Conservation (phyloP, 768 basidiomycete genomes). For the Piloderma croceum region DNA sequence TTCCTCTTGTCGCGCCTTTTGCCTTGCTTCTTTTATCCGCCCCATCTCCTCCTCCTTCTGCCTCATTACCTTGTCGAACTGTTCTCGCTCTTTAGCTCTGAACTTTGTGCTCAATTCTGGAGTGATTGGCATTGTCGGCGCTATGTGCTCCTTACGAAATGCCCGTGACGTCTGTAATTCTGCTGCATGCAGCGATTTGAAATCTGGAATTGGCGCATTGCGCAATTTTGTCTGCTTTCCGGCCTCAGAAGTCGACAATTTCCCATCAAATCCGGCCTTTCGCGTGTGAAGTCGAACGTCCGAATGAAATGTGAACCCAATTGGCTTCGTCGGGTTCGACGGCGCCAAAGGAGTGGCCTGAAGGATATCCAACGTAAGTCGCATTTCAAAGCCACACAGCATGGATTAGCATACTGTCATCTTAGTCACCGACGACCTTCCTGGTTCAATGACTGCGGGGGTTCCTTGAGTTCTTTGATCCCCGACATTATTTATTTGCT, state of each 20-base stretch:
- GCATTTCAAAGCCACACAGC: no score
- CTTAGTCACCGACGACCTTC: no score
- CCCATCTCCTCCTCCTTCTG: constrained; percentile 53
- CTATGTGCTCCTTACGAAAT: constrained; percentile 41
- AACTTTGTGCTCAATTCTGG: constrained; percentile 48
- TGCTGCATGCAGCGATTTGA: constrained; percentile 48
- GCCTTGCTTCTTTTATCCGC: constrained; percentile 40
- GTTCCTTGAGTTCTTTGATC: constrained; percentile 10
- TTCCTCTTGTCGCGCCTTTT: constrained; percentile 42
- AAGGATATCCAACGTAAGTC: no score
- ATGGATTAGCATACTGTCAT: no score
- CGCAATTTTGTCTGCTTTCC: constrained; percentile 9
- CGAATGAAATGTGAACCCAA: constrained; percentile 48
- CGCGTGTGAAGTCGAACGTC: constrained; percentile 47
- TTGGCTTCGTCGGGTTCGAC: constrained; percentile 38
- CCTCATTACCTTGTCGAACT: constrained; percentile 54
- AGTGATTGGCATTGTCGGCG: constrained; percentile 43
- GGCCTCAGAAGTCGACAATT: constrained; percentile 12
- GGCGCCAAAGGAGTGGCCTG: no score
- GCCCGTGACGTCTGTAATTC: constrained; percentile 30
- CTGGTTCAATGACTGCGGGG: no score
- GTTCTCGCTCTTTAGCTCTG: constrained; percentile 56
- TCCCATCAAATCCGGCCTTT: constrained; percentile 26
- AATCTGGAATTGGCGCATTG: constrained; percentile 37
- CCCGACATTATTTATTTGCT: neutral